Evolutionary conservation across 1,284 basidiomycete genomes (phyloP).

Genomic region (Agaricales sp.): DNA sequence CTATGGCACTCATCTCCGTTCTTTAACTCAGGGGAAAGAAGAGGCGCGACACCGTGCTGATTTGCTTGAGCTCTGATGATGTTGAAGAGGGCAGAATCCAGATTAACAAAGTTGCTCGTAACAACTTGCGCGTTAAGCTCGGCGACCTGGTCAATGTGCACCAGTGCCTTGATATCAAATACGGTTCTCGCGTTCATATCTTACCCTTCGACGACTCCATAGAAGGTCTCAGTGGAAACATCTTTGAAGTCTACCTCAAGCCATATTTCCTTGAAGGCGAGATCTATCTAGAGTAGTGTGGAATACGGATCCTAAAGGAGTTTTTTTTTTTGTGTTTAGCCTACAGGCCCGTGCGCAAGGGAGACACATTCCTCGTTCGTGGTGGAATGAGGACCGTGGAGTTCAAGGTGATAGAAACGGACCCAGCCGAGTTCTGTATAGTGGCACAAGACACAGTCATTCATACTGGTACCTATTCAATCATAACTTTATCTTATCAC

Average conservation of each 20-base stretch:
- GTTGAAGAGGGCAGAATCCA: conserved; percentile 97
- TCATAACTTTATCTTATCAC: conserved; percentile 3
- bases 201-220: conserved; percentile 98
- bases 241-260: conserved; percentile 98
- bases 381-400: conserved; percentile 97
- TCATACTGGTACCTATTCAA: conserved; percentile 53
- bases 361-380: conserved; percentile 97
- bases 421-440: conserved; percentile 94
- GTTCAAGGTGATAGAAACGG: conserved; percentile 97
- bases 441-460: conserved; percentile 97
- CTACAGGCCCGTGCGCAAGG: conserved; percentile 90
- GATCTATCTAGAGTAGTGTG: conserved; percentile 11
- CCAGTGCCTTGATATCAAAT: conserved; percentile 96
- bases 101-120: conserved; percentile 98
- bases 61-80: conserved; percentile 91
- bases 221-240: conserved; percentile 94
- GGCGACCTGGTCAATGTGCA: conserved; percentile 95
- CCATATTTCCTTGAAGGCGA: conserved; percentile 98
- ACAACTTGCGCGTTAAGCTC: conserved; percentile 96
- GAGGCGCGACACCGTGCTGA: conserved; percentile 91
- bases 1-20: not conserved
- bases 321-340: conserved; percentile 33
- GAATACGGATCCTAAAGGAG: not conserved
- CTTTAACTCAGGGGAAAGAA: conserved; percentile 73
- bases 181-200: conserved; percentile 96